Conservation (phyloP, 2,329 filamentous ascomycete genomes). For the Alternaria rosae region DNA sequence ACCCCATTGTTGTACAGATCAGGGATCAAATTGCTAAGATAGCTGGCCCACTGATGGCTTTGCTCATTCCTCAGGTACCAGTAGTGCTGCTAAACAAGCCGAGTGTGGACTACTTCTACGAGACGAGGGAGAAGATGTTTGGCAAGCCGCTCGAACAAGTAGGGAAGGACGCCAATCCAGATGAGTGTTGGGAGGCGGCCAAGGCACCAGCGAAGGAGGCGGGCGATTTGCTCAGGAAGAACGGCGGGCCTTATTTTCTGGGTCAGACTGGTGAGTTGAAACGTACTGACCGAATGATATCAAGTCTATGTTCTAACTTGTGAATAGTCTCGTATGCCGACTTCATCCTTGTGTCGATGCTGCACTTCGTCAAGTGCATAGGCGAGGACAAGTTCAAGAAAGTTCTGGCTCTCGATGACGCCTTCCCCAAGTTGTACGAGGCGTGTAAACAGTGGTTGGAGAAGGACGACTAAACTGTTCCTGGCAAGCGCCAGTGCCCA, state of each 20-base stretch:
- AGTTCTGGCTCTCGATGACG: constrained; percentile 50
- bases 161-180: constrained; percentile 57
- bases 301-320: neutral
- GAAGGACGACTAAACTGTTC: constrained; percentile 41
- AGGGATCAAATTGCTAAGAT: constrained; percentile 49
- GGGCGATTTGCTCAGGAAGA: constrained; percentile 61
- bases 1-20: constrained; percentile 58
- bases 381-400: constrained; percentile 52
- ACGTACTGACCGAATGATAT: constrained; percentile 30
- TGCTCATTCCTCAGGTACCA: constrained; percentile 57
- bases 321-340: constrained; percentile 50
- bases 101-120: constrained; percentile 64
- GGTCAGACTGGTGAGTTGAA: constrained; percentile 57
- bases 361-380: constrained; percentile 54
- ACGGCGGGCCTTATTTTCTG: constrained; percentile 66
- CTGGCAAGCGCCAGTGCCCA: neutral
- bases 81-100: constrained; percentile 59
- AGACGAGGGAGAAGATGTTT: constrained; percentile 58
- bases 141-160: constrained; percentile 64
- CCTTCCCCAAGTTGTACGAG: constrained; percentile 47
- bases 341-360: constrained; percentile 61
- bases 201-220: constrained; percentile 48
- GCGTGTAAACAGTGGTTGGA: constrained; percentile 52
- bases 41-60: constrained; percentile 21
- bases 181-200: constrained; percentile 59